Evolutionary conservation across 805 yeast genomes (phyloP).

Genomic region (Candida andamanensis): DNA sequence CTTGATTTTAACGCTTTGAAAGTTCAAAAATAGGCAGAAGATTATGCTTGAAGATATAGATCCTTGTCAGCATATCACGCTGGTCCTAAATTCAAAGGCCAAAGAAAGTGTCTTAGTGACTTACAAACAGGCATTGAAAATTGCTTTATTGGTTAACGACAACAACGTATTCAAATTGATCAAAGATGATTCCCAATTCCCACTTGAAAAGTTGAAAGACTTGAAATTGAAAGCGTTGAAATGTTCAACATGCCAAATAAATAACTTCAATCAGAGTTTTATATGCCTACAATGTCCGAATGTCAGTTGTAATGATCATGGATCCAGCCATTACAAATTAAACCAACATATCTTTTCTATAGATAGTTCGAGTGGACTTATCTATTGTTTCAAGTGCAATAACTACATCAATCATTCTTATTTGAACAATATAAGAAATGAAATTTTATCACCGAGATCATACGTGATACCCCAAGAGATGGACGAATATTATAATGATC

Average conservation of each 20-base stretch:
- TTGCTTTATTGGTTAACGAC: conserved; percentile 20
- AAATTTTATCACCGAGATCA: neutral
- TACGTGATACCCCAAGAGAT: conserved; percentile 11
- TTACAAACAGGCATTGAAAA: conserved; percentile 47
- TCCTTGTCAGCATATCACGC: conserved; percentile 46
- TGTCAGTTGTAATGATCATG: conserved; percentile 55
- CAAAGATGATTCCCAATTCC: conserved; percentile 35
- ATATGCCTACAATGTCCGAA: conserved; percentile 72
- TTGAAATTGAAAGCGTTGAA: conserved; percentile 41
- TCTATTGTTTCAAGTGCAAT: conserved; percentile 77
- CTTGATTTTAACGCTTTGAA: no score
- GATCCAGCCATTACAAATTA: conserved; percentile 25
- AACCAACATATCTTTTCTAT: conserved; percentile 42
- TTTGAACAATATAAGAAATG: conserved; percentile 46
- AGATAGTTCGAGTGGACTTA: conserved; percentile 59
- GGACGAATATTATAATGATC: conserved; percentile 21
- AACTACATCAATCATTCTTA: conserved; percentile 61
- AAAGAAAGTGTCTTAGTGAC: conserved; percentile 45
- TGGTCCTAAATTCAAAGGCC: conserved; percentile 46
- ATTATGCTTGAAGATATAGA: conserved; percentile 11
- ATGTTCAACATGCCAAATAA: conserved; percentile 47
- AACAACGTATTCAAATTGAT: conserved; percentile 24
- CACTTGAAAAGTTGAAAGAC: conserved; percentile 32
- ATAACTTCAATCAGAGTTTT: conserved; percentile 45
- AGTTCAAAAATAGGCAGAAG: no score